phyloP scores from a whole-genome alignment of 2,329 filamentous ascomycete genomes.

The Penicillium sp. region DNA sequence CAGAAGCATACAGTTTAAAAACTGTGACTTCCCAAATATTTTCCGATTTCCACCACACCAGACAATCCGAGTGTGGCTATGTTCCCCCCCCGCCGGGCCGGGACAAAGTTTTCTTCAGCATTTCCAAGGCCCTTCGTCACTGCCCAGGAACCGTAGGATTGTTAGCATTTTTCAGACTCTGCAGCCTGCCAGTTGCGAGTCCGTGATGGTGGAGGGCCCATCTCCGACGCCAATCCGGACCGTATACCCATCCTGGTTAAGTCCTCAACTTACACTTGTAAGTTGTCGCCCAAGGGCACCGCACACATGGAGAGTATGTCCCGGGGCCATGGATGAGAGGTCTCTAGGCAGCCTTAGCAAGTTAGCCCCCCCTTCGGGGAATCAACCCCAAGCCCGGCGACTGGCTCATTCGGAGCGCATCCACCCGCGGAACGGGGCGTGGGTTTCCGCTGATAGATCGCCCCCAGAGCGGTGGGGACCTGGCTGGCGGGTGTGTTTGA shows the following conservation, averaged over 20 bases:
- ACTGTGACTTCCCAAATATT: no score
- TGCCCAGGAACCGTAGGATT: no score
- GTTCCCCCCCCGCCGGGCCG: no score
- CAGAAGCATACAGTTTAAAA: no score
- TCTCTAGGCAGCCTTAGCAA: neutral
- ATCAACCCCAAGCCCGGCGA: neutral
- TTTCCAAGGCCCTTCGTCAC: no score
- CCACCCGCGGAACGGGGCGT: conserved; percentile 23
- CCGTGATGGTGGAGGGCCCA: neutral
- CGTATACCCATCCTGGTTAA: neutral
- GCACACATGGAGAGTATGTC: conserved; percentile 2
- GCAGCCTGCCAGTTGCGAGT: no score
- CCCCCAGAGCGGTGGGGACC: conserved; percentile 7
- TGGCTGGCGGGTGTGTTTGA: neutral
- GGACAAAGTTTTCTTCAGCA: no score
- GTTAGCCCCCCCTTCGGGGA: neutral
- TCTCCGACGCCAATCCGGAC: neutral
- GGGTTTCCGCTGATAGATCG: conserved; percentile 22
- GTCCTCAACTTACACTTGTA: neutral
- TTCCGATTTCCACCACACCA: no score
- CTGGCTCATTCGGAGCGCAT: conserved; percentile 3
- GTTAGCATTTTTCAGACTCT: no score
- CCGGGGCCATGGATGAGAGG: neutral
- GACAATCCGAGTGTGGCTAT: no score
- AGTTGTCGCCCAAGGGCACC: conserved; percentile 4